Evolutionary conservation across 192 early-diverging fungal species (phyloP).

Genomic region (Linnemannia elongata): DNA sequence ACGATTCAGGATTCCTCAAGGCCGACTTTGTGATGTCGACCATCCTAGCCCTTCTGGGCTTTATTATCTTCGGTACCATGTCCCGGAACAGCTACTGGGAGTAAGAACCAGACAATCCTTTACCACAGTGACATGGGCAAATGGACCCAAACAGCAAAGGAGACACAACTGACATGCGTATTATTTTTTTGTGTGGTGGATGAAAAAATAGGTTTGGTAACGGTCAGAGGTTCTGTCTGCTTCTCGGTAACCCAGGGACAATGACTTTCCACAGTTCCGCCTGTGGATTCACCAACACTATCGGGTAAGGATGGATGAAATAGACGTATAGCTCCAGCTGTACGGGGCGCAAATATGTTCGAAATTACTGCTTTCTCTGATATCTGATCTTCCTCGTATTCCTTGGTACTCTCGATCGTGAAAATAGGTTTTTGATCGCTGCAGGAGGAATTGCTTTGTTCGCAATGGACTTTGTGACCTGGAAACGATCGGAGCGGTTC

Average conservation of each 20-base stretch:
- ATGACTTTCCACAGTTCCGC: constrained; percentile 11
- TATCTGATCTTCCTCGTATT: not conserved
- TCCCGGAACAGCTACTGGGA: constrained; percentile 19
- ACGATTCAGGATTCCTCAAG: constrained; percentile 22
- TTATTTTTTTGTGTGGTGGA: not conserved
- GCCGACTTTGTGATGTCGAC: constrained; percentile 39
- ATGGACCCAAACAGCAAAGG: too few relatives aligned
- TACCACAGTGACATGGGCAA: too few relatives aligned
- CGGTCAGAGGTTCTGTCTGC: constrained; percentile 1
- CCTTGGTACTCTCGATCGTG: not conserved
- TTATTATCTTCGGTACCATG: constrained; percentile 39
- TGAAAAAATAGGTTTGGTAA: not conserved
- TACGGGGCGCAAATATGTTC: not conserved
- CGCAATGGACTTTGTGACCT: constrained; percentile 45
- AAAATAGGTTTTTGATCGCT: constrained; percentile 15
- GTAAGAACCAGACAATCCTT: not conserved
- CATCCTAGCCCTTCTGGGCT: constrained; percentile 23
- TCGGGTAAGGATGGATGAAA: constrained; percentile 19
- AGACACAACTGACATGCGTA: not conserved
- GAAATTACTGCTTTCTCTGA: too few relatives aligned
- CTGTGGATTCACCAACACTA: constrained; percentile 19
- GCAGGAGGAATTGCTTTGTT: constrained; percentile 28
- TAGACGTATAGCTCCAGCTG: not conserved
- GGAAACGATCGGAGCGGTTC: constrained; percentile 48
- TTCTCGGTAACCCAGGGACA: constrained; percentile 8